phyloP scores from a whole-genome alignment of 2,329 filamentous ascomycete species.

The Diaporthe humulicola region DNA sequence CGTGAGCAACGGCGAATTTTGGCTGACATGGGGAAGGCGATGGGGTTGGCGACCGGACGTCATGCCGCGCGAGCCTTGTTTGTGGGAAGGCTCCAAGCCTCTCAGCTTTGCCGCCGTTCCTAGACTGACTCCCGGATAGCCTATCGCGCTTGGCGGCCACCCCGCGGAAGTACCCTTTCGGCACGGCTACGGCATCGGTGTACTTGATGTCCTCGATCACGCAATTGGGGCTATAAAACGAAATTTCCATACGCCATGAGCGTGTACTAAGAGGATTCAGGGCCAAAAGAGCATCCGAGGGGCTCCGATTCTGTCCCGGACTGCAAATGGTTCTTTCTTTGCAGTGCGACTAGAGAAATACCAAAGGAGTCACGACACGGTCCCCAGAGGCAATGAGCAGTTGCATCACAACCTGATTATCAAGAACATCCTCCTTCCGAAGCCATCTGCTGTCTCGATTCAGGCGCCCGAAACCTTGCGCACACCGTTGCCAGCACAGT shows the following conservation, averaged over 20 bases:
- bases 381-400: background rate
- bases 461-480: background rate
- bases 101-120: slow-evolving; percentile 9
- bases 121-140: slow-evolving; percentile 20
- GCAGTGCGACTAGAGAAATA: background rate
- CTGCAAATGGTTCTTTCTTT: slow-evolving; percentile 20
- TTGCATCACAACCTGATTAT: background rate
- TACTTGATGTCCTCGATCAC: slow-evolving; percentile 38
- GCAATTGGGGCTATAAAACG: slow-evolving; percentile 36
- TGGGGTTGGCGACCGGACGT: slow-evolving; percentile 5
- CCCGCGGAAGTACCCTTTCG: slow-evolving; percentile 30
- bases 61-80: slow-evolving; percentile 13
- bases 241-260: slow-evolving; percentile 35
- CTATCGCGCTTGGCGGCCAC: slow-evolving; percentile 26
- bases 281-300: slow-evolving; percentile 5
- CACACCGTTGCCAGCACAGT: slow-evolving; percentile 37
- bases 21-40: slow-evolving; percentile 22
- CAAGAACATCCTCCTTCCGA: slow-evolving; percentile 28
- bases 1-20: background rate
- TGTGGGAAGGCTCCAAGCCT: slow-evolving; percentile 1
- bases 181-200: slow-evolving; percentile 3
- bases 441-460: slow-evolving; percentile 12
- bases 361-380: background rate
- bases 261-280: slow-evolving; percentile 10
- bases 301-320: slow-evolving; percentile 30